Base-by-base conservation (phyloP, 2,329 filamentous ascomycete genomes). In the Colletotrichum plurivorum region DNA sequence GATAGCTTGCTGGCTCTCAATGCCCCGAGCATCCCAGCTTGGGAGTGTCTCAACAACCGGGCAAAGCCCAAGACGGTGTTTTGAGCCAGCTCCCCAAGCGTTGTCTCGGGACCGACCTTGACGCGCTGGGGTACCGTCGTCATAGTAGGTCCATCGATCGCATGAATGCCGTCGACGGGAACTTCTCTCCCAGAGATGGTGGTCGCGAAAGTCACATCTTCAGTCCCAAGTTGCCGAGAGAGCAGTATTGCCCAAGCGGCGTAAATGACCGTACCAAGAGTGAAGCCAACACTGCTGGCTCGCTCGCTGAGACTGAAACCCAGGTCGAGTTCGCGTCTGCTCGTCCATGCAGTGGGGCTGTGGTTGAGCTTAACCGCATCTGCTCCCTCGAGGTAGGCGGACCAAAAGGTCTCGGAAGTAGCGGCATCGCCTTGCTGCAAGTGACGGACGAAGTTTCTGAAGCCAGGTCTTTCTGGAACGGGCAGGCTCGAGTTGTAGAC, bases 141-240 rank as follows among this genome's bases (percentile, higher is more conserved):
- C 66, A 84, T 81, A 63, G 83, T 81, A 4, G 82, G 77, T 1
- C 85, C 85, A 51, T 86, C 81, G 20, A 82, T 81, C 27, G 82
- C 78, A 55, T 85, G 78, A 12, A 87, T 82, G 2, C 79, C 79
- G 5, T 79, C 74, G 9, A 87, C 75, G 3, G 83, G 81, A 15
- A 82, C 77, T 71, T 87, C 84, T 63, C 82, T 76, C 16, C 81
- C 80, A 18, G 81, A 79, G 9, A 78, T 77, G 4, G 80, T 73
- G 53, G 81, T 80, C 5, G 81, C 82, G 59, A 84, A 84, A 31
- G 77, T 80, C 12, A 84, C 76, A 57, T 83, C 80, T 36, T 79
- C 75, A 3, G 76, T 77, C 10, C 49, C n/a, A 18, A 67, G 67
- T 31, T 72, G 71, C 13, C 56, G 45, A 12, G 71, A 71, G 31